Evolutionary conservation across 202 grass and related monocot genomes (phyloP), one percentile per base, ranked within the genome.

Genomic region (Panicum hallii): DNA sequence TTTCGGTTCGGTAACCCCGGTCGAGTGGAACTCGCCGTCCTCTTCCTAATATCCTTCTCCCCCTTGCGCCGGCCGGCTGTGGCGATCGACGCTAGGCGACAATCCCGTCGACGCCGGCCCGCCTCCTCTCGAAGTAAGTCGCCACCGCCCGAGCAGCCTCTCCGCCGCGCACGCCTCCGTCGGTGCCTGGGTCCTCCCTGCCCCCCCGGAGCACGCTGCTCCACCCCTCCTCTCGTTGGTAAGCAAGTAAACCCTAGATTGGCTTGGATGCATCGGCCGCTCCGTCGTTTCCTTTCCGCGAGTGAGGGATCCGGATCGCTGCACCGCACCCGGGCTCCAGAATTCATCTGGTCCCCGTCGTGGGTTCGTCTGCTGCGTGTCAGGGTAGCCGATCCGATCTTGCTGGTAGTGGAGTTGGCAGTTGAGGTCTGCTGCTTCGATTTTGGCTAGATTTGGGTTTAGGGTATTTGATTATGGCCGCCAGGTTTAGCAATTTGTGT

Each of bases 371-470:
- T 76, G 20, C 9, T 38, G 30, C 10, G 6, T 50, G 53, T 0
- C 6, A 22, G 20, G 26, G 67, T 46, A 26, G 54, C 2, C 6
- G 38, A 85, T 63, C 71, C 30, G 67, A 63, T 72, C 55, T 79
- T 14, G 43, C 45, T 32, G 20, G 17, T 11, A 44, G 55, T 44
- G 43, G 74, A 45, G 22, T n/a, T 54, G 45, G 20, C 56, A 16
- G 30, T 64, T 53, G 34, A 26, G 7, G 11, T 22, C 62, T 43
- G 36, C 70, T 72, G 12, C n/a, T 67, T 42, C 10, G 20, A 67
- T 42, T 67, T 67, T 42, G 7, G 36, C 36, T 62, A 65, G 36
- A 80, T 80, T 72, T 45, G 57, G 26, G 40, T 67, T 65, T 38
- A 55, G 11, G 46, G 9, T 43, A 49, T 68, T 38, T 69, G 63